A percentile compares a stretch with the other conserved stretches of the same genome.
Evolutionary conservation across 2,329 filamentous ascomycete species (phyloP).

Genomic region (Trichoderma simmonsii): DNA sequence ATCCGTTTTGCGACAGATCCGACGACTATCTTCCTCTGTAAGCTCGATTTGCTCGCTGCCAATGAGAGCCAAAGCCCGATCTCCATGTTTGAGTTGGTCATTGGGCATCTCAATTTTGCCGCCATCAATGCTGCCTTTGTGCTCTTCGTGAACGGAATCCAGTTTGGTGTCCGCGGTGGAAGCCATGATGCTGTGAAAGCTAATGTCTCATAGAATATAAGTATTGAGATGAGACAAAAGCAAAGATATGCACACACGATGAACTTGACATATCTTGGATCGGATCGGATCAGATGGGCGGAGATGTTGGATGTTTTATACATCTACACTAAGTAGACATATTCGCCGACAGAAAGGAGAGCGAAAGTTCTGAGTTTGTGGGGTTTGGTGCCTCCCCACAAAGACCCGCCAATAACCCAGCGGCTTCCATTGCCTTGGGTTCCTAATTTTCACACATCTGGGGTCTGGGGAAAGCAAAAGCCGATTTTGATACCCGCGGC

Average conservation of each 20-base stretch:
- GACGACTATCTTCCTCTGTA: constrained; percentile 27
- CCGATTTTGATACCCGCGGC: background rate
- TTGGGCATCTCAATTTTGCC: background rate
- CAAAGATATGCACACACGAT: background rate
- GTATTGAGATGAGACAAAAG: background rate
- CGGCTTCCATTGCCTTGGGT: background rate
- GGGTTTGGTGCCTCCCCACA: background rate
- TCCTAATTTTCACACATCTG: background rate
- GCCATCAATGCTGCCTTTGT: background rate
- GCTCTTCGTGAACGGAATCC: background rate
- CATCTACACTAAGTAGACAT: background rate
- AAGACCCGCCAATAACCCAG: background rate
- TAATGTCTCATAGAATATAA: background rate
- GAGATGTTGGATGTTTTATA: background rate
- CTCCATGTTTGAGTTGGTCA: background rate
- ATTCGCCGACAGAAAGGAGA: background rate
- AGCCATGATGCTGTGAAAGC: background rate
- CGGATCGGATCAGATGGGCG: background rate
- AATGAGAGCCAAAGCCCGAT: background rate
- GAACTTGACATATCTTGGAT: background rate
- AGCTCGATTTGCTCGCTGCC: constrained; percentile 8
- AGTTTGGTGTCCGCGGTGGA: background rate
- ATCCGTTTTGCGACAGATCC: constrained; percentile 61
- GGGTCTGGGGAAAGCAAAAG: constrained; percentile 4
- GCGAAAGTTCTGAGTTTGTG: background rate